A percentile compares a stretch with the other conserved stretches of the same genome.
Evolutionary conservation across 1,284 basidiomycete genomes (phyloP).

Genomic region (Agaricales sp.): DNA sequence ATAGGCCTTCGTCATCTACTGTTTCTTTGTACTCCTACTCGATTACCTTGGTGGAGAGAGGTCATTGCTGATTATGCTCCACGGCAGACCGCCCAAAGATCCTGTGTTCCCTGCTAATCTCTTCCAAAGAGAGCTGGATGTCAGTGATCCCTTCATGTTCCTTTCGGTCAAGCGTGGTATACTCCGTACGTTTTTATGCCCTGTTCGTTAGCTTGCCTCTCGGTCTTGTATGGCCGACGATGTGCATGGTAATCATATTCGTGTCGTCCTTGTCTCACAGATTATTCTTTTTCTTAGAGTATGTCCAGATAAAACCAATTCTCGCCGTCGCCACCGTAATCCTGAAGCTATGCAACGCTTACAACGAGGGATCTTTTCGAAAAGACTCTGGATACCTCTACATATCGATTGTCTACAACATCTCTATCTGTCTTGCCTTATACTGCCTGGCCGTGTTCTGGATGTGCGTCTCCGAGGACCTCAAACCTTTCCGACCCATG

Average conservation of each 20-base stretch:
- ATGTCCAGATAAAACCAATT: slow-evolving; percentile 93
- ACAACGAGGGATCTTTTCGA: slow-evolving; percentile 83
- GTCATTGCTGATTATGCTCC: slow-evolving; percentile 82
- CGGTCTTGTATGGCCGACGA: background rate
- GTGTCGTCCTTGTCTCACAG: too few relatives aligned
- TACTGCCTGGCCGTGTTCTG: slow-evolving; percentile 94
- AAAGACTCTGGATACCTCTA: slow-evolving; percentile 88
- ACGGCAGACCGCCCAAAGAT: slow-evolving; percentile 80
- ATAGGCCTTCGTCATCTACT: slow-evolving; percentile 95
- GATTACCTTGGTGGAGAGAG: slow-evolving; percentile 91
- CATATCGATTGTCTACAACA: slow-evolving; percentile 75
- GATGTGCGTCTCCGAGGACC: slow-evolving; percentile 79
- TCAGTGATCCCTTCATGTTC: slow-evolving; percentile 90
- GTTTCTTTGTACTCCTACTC: slow-evolving; percentile 76
- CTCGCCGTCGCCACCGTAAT: slow-evolving; percentile 80
- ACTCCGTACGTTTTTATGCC: slow-evolving; percentile 78
- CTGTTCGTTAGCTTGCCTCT: slow-evolving; percentile 43
- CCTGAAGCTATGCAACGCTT: slow-evolving; percentile 81
- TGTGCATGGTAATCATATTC: too few relatives aligned
- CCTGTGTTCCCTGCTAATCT: slow-evolving; percentile 82
- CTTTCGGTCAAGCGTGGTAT: slow-evolving; percentile 92
- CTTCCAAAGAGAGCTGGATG: slow-evolving; percentile 73
- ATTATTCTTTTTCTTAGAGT: slow-evolving; percentile 58
- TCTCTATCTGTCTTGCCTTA: slow-evolving; percentile 63
- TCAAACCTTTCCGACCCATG: slow-evolving; percentile 80